Conservation (phyloP, 2,329 filamentous ascomycete species). For the Helminthosporium solani region DNA sequence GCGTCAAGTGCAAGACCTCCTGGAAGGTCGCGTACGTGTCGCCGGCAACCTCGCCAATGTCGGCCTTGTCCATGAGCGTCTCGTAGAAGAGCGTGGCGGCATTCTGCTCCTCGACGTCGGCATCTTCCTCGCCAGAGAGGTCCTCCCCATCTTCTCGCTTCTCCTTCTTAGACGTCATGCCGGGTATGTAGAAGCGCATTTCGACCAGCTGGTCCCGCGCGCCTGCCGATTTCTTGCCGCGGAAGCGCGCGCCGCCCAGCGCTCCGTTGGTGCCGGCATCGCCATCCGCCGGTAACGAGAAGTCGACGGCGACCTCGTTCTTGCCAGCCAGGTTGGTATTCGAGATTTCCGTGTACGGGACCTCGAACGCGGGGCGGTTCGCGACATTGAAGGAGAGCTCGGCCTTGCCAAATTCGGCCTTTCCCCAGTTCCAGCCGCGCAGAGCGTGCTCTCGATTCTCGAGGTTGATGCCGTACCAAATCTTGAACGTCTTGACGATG, state of each 20-base stretch:
- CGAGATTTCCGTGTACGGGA: constrained; percentile 94
- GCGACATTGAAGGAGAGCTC: constrained; percentile 96
- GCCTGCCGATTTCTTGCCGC: constrained; percentile 86
- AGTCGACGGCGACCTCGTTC: constrained; percentile 96
- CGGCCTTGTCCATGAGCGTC: constrained; percentile 95
- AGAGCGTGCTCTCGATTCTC: constrained; percentile 93
- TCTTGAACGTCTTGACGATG: constrained; percentile 89
- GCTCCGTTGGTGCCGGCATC: constrained; percentile 73
- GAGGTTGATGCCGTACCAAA: constrained; percentile 93
- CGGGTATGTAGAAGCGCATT: constrained; percentile 98
- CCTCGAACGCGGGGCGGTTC: constrained; percentile 93
- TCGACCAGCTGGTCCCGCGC: constrained; percentile 92
- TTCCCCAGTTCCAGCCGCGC: constrained; percentile 99
- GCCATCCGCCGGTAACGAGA: constrained; percentile 72
- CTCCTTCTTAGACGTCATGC: constrained; percentile 69
- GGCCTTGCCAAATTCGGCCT: constrained; percentile 92
- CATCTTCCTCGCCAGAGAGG: constrained; percentile 48
- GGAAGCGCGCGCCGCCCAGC: constrained; percentile 69
- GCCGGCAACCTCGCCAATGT: constrained; percentile 98
- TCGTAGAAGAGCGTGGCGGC: constrained; percentile 98
- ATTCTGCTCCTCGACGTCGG: constrained; percentile 76
- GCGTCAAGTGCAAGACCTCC: constrained; percentile 94
- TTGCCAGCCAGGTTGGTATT: constrained; percentile 97
- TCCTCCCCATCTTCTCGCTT: constrained; percentile 73
- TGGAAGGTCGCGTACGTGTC: constrained; percentile 97